Conservation (phyloP, 352 stramenopile genomes). For the Pythium phragmiticola region DNA sequence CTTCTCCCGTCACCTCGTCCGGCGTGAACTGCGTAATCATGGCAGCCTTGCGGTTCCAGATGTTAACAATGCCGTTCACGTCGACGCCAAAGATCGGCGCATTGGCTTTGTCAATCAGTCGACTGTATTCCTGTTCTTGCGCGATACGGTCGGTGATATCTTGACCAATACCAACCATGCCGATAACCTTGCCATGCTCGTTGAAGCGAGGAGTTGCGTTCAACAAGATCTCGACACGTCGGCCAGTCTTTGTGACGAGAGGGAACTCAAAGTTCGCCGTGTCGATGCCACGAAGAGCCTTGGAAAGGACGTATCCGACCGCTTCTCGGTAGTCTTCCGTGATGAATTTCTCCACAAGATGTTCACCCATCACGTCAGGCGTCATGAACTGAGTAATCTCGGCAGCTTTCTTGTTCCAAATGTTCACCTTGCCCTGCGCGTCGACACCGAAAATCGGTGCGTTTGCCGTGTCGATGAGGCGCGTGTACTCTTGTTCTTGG, state of each 20-base stretch:
- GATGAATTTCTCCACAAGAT: conserved; percentile 90
- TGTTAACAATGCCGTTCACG: conserved; percentile 75
- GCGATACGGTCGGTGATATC: conserved; percentile 88
- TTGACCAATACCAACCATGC: conserved; percentile 83
- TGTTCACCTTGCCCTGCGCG: conserved; percentile 72
- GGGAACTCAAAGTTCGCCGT: conserved; percentile 86
- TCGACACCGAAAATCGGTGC: conserved; percentile 89
- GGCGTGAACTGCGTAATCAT: conserved; percentile 90
- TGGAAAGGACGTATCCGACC: conserved; percentile 65
- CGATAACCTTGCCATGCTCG: conserved; percentile 68
- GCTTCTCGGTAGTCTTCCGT: conserved; percentile 63
- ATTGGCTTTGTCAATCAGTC: conserved; percentile 90
- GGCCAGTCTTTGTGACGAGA: conserved; percentile 68
- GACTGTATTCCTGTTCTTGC: conserved; percentile 86
- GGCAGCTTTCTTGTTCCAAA: conserved; percentile 90
- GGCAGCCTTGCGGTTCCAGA: conserved; percentile 91
- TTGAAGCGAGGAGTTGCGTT: conserved; percentile 80
- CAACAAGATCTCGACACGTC: conserved; percentile 74
- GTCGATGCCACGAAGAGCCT: conserved; percentile 66
- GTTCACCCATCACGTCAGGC: conserved; percentile 86
- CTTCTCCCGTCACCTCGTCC: conserved; percentile 86
- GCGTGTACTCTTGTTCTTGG: conserved; percentile 86
- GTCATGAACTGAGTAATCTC: conserved; percentile 88
- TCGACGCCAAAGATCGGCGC: conserved; percentile 91
- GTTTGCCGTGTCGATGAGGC: conserved; percentile 88